These are phyloP conservation scores for Phytophthora pinifolia DNA, from an alignment of 352 stramenopile species.

Conservation along the genomic window DNA sequence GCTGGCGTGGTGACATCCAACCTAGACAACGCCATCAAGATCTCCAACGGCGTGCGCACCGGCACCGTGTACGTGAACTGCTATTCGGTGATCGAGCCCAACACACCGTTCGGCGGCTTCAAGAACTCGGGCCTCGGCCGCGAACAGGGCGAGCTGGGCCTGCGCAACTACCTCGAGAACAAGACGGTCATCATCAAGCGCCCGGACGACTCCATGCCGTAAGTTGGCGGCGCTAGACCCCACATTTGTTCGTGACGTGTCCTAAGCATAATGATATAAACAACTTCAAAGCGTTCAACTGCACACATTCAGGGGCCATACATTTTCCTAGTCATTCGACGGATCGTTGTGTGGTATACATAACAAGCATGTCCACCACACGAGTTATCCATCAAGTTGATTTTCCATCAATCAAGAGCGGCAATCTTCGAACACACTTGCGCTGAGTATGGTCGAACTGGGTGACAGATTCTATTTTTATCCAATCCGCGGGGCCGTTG, in stretches of 20 bases:
- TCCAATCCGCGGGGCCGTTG: slow-evolving; percentile 15
- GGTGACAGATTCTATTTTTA: slow-evolving; percentile 14
- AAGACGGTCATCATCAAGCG: slow-evolving; percentile 72
- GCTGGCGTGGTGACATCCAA: slow-evolving; percentile 89
- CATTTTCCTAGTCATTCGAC: no score
- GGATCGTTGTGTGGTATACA: no score
- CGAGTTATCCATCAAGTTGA: no score
- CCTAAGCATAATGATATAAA: slow-evolving; percentile 27
- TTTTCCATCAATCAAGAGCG: no score
- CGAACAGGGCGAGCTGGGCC: slow-evolving; percentile 67
- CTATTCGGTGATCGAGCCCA: slow-evolving; percentile 87
- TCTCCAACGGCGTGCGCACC: slow-evolving; percentile 84
- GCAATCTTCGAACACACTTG: no score
- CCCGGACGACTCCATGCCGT: slow-evolving; percentile 35
- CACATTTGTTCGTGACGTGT: slow-evolving; percentile 13
- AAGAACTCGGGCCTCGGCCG: slow-evolving; percentile 84
- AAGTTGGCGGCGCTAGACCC: slow-evolving; percentile 5
- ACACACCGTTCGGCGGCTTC: slow-evolving; percentile 84
- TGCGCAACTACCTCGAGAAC: slow-evolving; percentile 78
- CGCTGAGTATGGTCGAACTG: neutral
- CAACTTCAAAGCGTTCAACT: slow-evolving; percentile 8
- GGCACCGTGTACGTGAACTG: slow-evolving; percentile 95
- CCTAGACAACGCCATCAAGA: slow-evolving; percentile 77
- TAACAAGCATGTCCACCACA: no score
- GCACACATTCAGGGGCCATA: no score